A percentile compares a stretch with the other conserved stretches of the same genome.
phyloP scores from a whole-genome alignment of 352 stramenopile genomes.

The Phytophthora nicotianae region DNA sequence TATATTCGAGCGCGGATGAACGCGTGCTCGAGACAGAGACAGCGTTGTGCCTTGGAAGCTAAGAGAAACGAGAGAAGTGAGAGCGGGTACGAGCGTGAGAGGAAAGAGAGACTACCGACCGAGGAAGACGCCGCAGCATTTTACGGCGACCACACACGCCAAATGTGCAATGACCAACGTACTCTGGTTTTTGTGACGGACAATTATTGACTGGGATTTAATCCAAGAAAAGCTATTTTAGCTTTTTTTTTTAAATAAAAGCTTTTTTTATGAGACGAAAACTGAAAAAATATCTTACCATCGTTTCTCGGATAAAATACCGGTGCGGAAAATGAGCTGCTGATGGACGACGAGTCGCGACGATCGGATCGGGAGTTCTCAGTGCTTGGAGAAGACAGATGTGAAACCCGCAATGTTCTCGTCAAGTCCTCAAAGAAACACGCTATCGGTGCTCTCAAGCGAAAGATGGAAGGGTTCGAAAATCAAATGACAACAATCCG shows the following conservation, averaged over 20 bases:
- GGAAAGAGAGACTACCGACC: slow-evolving; percentile 9
- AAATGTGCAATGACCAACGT: too few relatives aligned
- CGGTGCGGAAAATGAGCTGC: too few relatives aligned
- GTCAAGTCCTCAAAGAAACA: slow-evolving; percentile 12
- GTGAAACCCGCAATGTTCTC: neutral
- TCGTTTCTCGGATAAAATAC: too few relatives aligned
- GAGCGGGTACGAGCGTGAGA: neutral
- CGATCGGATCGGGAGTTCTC: slow-evolving; percentile 4
- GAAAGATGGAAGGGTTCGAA: slow-evolving; percentile 53
- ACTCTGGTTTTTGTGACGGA: too few relatives aligned
- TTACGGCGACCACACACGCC: neutral
- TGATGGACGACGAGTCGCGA: slow-evolving; percentile 23
- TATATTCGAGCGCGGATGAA: neutral
- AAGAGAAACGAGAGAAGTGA: neutral
- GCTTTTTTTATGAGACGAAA: too few relatives aligned
- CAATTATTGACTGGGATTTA: too few relatives aligned
- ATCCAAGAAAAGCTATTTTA: too few relatives aligned
- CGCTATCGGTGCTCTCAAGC: neutral
- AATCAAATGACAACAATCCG: slow-evolving; percentile 53
- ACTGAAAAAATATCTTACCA: too few relatives aligned
- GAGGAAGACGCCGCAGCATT: slow-evolving; percentile 38
- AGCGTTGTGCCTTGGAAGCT: slow-evolving; percentile 24
- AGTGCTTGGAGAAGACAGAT: slow-evolving; percentile 10
- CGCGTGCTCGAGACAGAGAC: slow-evolving; percentile 7
- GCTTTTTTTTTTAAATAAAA: too few relatives aligned